These are phyloP conservation scores for Ustilago trichophora DNA, from an alignment of 1,284 basidiomycete genomes.

Conservation along the genomic window DNA sequence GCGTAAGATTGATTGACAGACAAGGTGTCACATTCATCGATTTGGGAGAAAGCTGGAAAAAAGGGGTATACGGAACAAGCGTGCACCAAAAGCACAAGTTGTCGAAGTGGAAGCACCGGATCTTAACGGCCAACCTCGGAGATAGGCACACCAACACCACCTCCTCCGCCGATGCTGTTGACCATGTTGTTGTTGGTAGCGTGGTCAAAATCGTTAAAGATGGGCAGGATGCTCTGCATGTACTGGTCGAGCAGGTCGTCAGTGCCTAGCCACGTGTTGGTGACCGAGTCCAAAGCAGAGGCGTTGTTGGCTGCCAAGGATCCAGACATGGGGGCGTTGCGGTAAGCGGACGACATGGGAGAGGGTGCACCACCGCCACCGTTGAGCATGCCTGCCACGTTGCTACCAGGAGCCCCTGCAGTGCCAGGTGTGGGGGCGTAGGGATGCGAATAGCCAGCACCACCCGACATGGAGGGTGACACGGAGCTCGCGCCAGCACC, in stretches of 20 bases:
- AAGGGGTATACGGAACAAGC: background rate
- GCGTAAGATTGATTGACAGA: too few relatives aligned
- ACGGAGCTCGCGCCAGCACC: conserved; percentile 2
- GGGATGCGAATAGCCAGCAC: conserved; percentile 1
- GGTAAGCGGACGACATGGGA: conserved; percentile 24
- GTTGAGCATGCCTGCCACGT: conserved; percentile 10
- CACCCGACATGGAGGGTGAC: conserved; percentile 7
- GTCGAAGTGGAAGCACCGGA: background rate
- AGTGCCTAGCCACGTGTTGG: conserved; percentile 41
- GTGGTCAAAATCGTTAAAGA: conserved; percentile 50
- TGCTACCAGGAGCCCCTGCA: background rate
- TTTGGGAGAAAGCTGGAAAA: too few relatives aligned
- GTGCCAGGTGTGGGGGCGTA: conserved; percentile 8
- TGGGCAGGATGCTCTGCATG: conserved; percentile 49
- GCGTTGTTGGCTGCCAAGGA: conserved; percentile 3
- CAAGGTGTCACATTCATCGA: too few relatives aligned
- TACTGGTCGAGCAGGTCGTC: conserved; percentile 43
- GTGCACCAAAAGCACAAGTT: too few relatives aligned
- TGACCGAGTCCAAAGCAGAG: conserved; percentile 20
- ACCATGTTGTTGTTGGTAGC: conserved; percentile 35
- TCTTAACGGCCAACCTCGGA: conserved; percentile 28
- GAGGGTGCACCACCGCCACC: conserved; percentile 7
- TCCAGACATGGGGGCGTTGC: background rate
- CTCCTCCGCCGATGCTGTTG: conserved; percentile 27
- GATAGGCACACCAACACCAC: conserved; percentile 40